These are phyloP conservation scores for Rhizopogon rudus DNA, from an alignment of 768 basidiomycete species.

Conservation along the genomic window DNA sequence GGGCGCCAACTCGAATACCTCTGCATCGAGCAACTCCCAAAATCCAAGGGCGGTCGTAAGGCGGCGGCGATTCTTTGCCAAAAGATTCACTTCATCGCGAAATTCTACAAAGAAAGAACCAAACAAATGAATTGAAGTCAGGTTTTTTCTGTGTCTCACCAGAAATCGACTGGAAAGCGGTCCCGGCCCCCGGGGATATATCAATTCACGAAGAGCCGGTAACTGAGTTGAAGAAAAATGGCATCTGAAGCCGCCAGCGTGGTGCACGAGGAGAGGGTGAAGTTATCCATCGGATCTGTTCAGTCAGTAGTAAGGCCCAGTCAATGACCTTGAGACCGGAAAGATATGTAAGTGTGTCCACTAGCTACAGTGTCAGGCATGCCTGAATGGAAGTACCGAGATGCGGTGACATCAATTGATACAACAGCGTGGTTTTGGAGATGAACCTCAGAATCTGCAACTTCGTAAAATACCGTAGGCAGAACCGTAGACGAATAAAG, in stretches of 20 bases:
- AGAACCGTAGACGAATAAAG: too few species aligned
- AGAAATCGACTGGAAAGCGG: not conserved
- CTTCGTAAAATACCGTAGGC: too few species aligned
- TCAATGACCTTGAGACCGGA: slow-evolving; percentile 17
- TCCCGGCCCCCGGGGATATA: too few species aligned
- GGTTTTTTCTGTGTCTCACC: slow-evolving; percentile 14
- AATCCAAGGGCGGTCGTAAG: slow-evolving; percentile 11
- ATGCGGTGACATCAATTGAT: slow-evolving; percentile 8
- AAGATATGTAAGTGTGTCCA: slow-evolving; percentile 11
- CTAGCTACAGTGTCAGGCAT: slow-evolving; percentile 3
- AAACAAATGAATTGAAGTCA: not conserved
- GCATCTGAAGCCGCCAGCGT: not conserved
- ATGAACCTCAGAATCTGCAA: not conserved
- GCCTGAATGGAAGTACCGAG: not conserved
- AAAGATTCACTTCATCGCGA: not conserved
- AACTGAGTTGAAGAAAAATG: slow-evolving; percentile 7
- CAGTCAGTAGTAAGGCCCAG: slow-evolving; percentile 3
- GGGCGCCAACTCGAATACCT: slow-evolving; percentile 4
- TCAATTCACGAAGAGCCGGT: slow-evolving; percentile 6
- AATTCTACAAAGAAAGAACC: not conserved
- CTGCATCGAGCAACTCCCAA: not conserved
- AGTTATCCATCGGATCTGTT: slow-evolving; percentile 5
- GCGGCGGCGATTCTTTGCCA: slow-evolving; percentile 10
- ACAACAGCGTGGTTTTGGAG: slow-evolving; percentile 17
- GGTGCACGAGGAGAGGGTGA: slow-evolving; percentile 8